A percentile compares a stretch with the other conserved stretches of the same genome.
Evolutionary conservation across 129 eudicot species (phyloP).

Genomic region (Flaveria ramosissima): DNA sequence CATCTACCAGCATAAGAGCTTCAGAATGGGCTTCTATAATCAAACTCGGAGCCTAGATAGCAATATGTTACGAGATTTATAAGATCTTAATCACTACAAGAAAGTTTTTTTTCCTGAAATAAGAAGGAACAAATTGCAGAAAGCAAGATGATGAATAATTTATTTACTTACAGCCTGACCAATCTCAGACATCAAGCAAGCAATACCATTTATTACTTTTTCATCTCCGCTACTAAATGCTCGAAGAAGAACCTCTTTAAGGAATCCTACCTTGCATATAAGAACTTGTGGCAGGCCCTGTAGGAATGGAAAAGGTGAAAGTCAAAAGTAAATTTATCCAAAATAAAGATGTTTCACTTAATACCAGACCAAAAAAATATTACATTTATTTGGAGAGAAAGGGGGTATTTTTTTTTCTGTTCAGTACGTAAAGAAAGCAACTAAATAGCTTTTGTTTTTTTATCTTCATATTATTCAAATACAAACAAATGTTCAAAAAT

Average conservation of each 20-base stretch:
- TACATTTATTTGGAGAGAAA: background rate
- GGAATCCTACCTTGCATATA: slow-evolving; percentile 68
- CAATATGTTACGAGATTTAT: slow-evolving; percentile 22
- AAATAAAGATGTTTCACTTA: background rate
- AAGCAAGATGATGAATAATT: slow-evolving; percentile 18
- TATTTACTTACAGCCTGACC: slow-evolving; percentile 91
- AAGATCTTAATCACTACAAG: slow-evolving; percentile 1
- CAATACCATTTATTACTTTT: slow-evolving; percentile 79
- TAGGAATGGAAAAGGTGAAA: slow-evolving; percentile 8
- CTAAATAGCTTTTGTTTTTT: background rate
- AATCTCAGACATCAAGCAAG: slow-evolving; percentile 96
- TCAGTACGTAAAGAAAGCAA: background rate
- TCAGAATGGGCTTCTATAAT: slow-evolving; percentile 77
- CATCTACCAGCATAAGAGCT: slow-evolving; percentile 78
- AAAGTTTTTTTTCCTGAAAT: background rate
- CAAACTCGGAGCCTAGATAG: slow-evolving; percentile 74
- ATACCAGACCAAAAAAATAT: background rate
- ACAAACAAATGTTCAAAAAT: background rate
- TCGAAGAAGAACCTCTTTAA: slow-evolving; percentile 79
- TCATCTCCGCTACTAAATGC: slow-evolving; percentile 79
- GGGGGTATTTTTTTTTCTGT: background rate
- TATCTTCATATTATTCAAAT: background rate
- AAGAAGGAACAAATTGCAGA: background rate
- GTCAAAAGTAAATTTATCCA: background rate
- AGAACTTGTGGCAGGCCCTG: slow-evolving; percentile 92